These are phyloP conservation scores for Trichosporon sp. DNA, from an alignment of 1,284 basidiomycete species.

Conservation along the genomic window DNA sequence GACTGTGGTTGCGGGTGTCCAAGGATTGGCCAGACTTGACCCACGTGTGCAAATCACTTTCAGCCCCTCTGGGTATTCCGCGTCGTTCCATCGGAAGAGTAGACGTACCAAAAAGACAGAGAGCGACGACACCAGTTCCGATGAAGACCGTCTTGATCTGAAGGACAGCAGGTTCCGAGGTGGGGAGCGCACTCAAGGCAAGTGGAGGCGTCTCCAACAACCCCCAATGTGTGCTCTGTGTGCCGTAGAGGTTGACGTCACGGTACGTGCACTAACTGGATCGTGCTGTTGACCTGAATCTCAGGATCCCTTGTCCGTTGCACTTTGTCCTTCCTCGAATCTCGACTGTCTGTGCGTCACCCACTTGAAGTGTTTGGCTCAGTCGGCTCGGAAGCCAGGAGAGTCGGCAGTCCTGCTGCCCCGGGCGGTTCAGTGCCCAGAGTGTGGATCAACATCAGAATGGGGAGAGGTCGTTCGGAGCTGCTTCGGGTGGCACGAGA, in stretches of 20 bases:
- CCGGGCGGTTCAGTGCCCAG: background rate
- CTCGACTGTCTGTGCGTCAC: slow-evolving; percentile 56
- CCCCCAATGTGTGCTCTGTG: slow-evolving; percentile 59
- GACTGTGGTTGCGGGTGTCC: background rate
- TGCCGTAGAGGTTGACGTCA: slow-evolving; percentile 56
- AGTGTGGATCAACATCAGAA: slow-evolving; percentile 62
- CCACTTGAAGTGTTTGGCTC: slow-evolving; percentile 72
- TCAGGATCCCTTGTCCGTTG: slow-evolving; percentile 64
- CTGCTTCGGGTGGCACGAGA: slow-evolving; percentile 58
- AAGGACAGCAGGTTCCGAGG: slow-evolving; percentile 63
- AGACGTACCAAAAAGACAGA: background rate
- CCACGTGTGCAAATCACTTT: slow-evolving; percentile 24
- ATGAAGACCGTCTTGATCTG: slow-evolving; percentile 62
- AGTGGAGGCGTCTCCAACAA: slow-evolving; percentile 32
- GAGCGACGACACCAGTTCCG: slow-evolving; percentile 17
- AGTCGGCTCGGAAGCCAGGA: background rate
- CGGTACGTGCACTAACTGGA: slow-evolving; percentile 57
- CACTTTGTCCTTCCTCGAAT: slow-evolving; percentile 61
- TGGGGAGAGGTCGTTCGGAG: slow-evolving; percentile 78
- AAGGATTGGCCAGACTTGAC: slow-evolving; percentile 1
- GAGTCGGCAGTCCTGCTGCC: background rate
- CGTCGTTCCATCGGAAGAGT: background rate
- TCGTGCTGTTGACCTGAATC: slow-evolving; percentile 16
- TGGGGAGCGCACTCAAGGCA: slow-evolving; percentile 34
- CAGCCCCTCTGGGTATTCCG: slow-evolving; percentile 57